Evolutionary conservation across 495 filamentous ascomycete genomes (phyloP), one percentile per base, ranked within the genome.

Genomic region (Beverwykella pulmonaria): DNA sequence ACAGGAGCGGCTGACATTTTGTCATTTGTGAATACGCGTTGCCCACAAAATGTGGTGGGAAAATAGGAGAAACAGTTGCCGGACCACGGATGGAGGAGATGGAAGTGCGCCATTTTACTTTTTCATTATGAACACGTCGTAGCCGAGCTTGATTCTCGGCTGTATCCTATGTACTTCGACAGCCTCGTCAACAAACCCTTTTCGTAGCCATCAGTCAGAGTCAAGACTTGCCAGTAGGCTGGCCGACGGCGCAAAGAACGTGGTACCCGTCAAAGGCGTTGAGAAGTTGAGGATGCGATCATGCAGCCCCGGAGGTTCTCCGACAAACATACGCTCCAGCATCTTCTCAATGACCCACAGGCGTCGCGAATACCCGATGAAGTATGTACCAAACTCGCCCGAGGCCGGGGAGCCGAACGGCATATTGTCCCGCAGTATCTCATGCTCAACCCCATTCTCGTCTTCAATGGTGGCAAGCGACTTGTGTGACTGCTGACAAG

Each of bases 291-390:
- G 73, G 8, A 86, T 69, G 0, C 79, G 82, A 74, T 86, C 84
- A 70, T 86, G 82, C 53, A 83, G 48, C 0, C 84, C 84, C 2
- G 81, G 79, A 0, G 84, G 84, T 49, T 82, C 58, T 1, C 84
- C 84, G 36, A 84, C 61, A 71, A 84, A 85, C 82, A 86, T 86
- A 5, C 81, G 75, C 68, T 84, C 77, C 63, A 85, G 61, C 83
- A 86, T 86, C 67, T 76, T 76, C 73, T 86, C 84, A 65, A 84
- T 81, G 1, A 86, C 83, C 82, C 83, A 86, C 4, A 86, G 60
- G 3, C 76, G 72, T 1, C 79, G 71, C 14, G 83, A 82, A 64
- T 86, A 86, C 5, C 82, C 84, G 63, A 85, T 85, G 52, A 86
- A 85, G 69, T 85, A 86, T 1, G 83, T 86, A 17, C 84, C 84